These are phyloP conservation scores for Allantophomopsis cytisporea DNA, from an alignment of 2,329 filamentous ascomycete species.

Conservation along the genomic window DNA sequence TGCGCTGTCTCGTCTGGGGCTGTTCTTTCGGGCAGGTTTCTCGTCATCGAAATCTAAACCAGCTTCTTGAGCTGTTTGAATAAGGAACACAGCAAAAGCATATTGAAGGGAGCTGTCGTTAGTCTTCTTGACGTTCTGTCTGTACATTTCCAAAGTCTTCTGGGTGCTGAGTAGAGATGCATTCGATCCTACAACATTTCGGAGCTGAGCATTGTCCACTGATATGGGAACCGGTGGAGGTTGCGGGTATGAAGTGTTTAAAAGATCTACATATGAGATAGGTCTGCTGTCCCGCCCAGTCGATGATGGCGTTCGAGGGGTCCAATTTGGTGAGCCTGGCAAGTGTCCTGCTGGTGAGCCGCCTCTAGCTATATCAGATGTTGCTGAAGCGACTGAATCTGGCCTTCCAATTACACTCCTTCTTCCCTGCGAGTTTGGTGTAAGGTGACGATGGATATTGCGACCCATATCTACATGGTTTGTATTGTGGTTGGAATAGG, in stretches of 20 bases:
- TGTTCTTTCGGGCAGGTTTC: conserved; percentile 11
- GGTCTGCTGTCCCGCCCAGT: conserved; percentile 14
- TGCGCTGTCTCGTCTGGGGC: conserved; percentile 33
- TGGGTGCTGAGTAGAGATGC: conserved; percentile 82
- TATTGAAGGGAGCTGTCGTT: conserved; percentile 84
- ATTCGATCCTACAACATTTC: conserved; percentile 71
- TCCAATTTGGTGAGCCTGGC: conserved; percentile 14
- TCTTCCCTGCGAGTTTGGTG: conserved; percentile 39
- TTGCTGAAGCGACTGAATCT: conserved; percentile 61
- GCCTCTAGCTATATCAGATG: conserved; percentile 55
- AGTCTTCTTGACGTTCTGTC: conserved; percentile 93
- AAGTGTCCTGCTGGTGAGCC: conserved; percentile 34
- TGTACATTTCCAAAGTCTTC: conserved; percentile 96
- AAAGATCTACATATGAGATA: conserved; percentile 30
- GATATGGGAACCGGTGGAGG: conserved; percentile 17
- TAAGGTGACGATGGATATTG: conserved; percentile 46
- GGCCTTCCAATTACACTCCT: conserved; percentile 53
- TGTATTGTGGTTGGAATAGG: conserved; percentile 6
- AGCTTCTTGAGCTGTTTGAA: conserved; percentile 76
- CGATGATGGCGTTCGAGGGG: conserved; percentile 14
- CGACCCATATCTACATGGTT: conserved; percentile 29
- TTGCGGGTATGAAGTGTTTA: conserved; percentile 31
- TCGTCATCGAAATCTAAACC: conserved; percentile 37
- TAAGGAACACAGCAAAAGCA: conserved; percentile 89
- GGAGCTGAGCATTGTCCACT: conserved; percentile 71